Evolutionary conservation across 352 stramenopile species (phyloP), one percentile per base, ranked within the genome.

Genomic region (Globisporangium cylindrosporum): DNA sequence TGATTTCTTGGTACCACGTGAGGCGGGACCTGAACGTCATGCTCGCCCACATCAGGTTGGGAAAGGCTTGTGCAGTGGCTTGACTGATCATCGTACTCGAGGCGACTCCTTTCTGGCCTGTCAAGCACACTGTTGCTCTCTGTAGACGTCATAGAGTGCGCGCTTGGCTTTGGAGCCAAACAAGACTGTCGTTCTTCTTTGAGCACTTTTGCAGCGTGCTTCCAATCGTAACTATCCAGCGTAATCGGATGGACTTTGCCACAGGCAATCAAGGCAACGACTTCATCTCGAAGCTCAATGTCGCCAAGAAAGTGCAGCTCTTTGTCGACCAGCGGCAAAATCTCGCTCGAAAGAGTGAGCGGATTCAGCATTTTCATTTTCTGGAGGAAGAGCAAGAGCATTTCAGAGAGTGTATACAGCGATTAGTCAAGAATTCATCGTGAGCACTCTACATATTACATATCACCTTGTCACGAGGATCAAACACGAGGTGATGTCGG

Each of bases 401-500:
- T 22, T 14, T 51, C 18, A 51, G 7, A 51, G 18, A 24, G 20
- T 51, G 10, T 8, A 29, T 9, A 6, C 9, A 27, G 1, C 18
- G 24, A 12, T 70, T n/a, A 65, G 53, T 24, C 7, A 24, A n/a
- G 4, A 34, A 10, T 36, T 48, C 34, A 12, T 20, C 15, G 41
- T 24, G 43, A 66, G 7, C 5, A 61, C 15, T 9, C 1, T 51
- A 18, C 49, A 22, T 18, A 10, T 1, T n/a, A 62, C 14, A 4
- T 20, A 15, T 46, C 58, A 92, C 88, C 57, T 84, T 62, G 64
- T 89, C 73, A n/a, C 78, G 74, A 36, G 89, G 89, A 70, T 96
- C 86, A 64, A 90, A 97, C 3, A 97, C 86, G 12, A 95, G 82
- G 27, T 97, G 91, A 59, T 97, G 90, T 1, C 86, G 86, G 70